These are phyloP conservation scores for Phaeomoniella chlamydospora DNA, from an alignment of 2,329 filamentous ascomycete genomes.

Conservation along the genomic window DNA sequence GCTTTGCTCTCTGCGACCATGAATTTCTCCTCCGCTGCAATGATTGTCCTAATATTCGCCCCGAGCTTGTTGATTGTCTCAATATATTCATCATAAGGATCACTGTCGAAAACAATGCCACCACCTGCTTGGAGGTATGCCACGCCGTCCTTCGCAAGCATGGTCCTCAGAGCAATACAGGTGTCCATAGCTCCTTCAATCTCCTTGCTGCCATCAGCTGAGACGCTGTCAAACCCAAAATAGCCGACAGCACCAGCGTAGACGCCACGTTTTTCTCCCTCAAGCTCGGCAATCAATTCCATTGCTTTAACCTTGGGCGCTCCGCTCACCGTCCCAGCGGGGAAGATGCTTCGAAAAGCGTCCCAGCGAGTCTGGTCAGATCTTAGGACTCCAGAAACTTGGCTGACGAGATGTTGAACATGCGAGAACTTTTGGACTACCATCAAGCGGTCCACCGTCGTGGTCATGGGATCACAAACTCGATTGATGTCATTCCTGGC, in stretches of 20 bases:
- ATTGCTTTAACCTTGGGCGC: conserved; percentile 94
- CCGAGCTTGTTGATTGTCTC: conserved; percentile 95
- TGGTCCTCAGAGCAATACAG: conserved; percentile 70
- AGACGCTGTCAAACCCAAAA: conserved; percentile 73
- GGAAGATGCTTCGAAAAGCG: conserved; percentile 92
- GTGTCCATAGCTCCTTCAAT: conserved; percentile 85
- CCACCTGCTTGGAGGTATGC: conserved; percentile 80
- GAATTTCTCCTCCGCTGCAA: conserved; percentile 60
- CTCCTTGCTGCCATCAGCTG: conserved; percentile 42
- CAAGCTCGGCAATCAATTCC: conserved; percentile 90
- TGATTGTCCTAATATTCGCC: conserved; percentile 80
- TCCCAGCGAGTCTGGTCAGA: conserved; percentile 80
- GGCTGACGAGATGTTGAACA: conserved; percentile 91
- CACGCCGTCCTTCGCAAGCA: conserved; percentile 82
- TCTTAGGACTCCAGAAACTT: conserved; percentile 83
- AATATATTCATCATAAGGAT: conserved; percentile 80
- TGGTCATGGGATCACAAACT: conserved; percentile 79
- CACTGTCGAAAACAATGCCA: conserved; percentile 88
- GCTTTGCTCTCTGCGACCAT: background rate
- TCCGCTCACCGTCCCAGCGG: conserved; percentile 86
- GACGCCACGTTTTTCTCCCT: conserved; percentile 83
- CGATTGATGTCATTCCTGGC: conserved; percentile 95
- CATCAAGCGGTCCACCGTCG: conserved; percentile 87
- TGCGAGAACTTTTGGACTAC: conserved; percentile 89
- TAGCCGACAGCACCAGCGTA: conserved; percentile 96